Evolutionary conservation across 495 filamentous ascomycete genomes (phyloP).

Genomic region (Pyronema domesticum): DNA sequence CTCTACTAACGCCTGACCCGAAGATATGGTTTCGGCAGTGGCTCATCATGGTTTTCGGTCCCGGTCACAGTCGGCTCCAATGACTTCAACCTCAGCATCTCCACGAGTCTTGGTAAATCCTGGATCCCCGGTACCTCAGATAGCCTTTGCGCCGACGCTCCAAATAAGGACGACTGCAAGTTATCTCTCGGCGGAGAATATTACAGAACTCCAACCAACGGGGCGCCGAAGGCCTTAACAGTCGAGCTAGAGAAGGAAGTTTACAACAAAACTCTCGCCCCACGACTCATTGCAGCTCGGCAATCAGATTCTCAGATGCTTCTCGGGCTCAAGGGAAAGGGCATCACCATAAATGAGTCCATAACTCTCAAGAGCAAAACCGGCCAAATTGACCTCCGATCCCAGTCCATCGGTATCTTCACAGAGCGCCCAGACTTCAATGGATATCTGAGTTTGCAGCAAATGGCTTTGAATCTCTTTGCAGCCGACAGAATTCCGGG

Average conservation of each 20-base stretch:
- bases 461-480: constrained; percentile 15
- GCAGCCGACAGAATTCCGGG: constrained; percentile 6
- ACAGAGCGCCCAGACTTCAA: constrained; percentile 7
- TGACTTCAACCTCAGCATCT: constrained; percentile 14
- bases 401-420: constrained; percentile 10
- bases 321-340: constrained; percentile 10
- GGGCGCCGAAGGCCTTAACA: neutral
- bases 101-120: constrained; percentile 7
- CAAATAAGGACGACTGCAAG: constrained; percentile 9
- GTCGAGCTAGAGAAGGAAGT: constrained; percentile 7
- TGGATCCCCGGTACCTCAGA: constrained; percentile 12
- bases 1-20: neutral
- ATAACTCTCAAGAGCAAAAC: constrained; percentile 11
- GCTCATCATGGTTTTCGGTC: constrained; percentile 10
- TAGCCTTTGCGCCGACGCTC: constrained; percentile 1
- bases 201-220: neutral
- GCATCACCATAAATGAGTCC: constrained; percentile 4
- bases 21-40: neutral
- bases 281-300: neutral
- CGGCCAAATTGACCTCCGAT: constrained; percentile 8
- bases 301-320: constrained; percentile 4
- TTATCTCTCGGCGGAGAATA: constrained; percentile 2
- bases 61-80: constrained; percentile 11
- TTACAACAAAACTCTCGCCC: constrained; percentile 6
- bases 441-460: constrained; percentile 14